Base-by-base conservation (phyloP, 2,329 filamentous ascomycete species). In the Fusarium sp. region DNA sequence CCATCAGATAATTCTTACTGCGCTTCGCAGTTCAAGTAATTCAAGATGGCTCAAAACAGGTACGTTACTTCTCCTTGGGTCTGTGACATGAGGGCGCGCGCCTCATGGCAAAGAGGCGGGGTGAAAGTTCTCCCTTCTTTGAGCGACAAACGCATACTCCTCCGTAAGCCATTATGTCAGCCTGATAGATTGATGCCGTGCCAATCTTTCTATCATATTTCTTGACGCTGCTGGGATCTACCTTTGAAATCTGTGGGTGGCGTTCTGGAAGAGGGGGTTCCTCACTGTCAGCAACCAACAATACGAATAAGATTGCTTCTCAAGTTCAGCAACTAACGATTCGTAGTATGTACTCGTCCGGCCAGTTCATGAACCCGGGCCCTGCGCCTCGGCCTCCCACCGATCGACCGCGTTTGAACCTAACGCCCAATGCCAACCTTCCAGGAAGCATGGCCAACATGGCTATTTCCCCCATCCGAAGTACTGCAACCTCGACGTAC, bases 361-460 rank as follows among this genome's bases (percentile, higher is more conserved):
- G 87, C 78, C 90, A 91, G 83, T 98, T 98, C 86, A 97, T 98
- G 93, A 98, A 98, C 83, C 95, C 96, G 72, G 95, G 96, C 75
- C 96, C 96, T 78, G 96, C 96, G 76, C 96, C 96, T 75, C 92
- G 93, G 79, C 96, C 96, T 70, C 96, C 96, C 26, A 92, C 89
- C 69, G 94, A 96, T 80, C 91, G 94, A 79, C 94, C 95, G 70
- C 92, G 94, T 80, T 90, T 98, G 76, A 91, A 92, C 78, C 88
- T 97, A 69, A 94, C 93, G 47, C 95, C 92, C 70, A 93, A 90
- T 81, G 89, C 90, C 78, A 94, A 91, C 81, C 87, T 94, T 28
- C 90, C 92, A 22, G 92, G 92, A 72, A 95, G 91, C 83, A 94
- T 96, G 87, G 92, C 92, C 67, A 93, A 92, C 79, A 90, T 96